phyloP scores from a whole-genome alignment of 345 rosid species.

The Pistacia integerrima region DNA sequence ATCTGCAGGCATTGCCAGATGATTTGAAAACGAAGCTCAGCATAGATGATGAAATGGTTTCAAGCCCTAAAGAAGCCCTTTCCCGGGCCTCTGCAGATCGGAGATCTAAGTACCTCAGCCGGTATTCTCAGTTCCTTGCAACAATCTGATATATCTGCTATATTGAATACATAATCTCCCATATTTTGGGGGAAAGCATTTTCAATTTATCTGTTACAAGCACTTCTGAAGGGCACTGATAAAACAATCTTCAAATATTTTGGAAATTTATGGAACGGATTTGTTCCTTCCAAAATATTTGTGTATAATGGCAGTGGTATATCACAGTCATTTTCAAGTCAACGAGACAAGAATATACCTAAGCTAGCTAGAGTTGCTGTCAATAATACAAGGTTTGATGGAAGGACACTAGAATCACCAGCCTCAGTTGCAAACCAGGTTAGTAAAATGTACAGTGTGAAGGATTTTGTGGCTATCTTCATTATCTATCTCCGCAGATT shows the following conservation, averaged over 20 bases:
- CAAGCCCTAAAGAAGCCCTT: conserved; percentile 97
- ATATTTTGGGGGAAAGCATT: background rate
- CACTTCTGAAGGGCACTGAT: background rate
- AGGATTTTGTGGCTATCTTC: background rate
- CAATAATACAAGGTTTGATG: conserved; percentile 74
- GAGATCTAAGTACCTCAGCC: conserved; percentile 85
- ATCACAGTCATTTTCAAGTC: conserved; percentile 72
- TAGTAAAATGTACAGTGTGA: conserved; percentile 16
- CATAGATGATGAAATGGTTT: conserved; percentile 81
- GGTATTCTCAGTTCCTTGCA: conserved; percentile 49
- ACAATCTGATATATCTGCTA: conserved; percentile 2
- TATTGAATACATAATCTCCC: background rate
- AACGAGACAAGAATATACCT: conserved; percentile 65
- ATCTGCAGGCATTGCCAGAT: conserved; percentile 87
- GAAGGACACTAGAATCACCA: conserved; percentile 65
- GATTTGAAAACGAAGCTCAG: conserved; percentile 93
- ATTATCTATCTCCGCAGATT: background rate
- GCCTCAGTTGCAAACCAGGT: conserved; percentile 78
- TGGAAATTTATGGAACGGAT: conserved; percentile 4
- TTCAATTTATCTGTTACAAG: background rate
- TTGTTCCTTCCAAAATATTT: conserved; percentile 13
- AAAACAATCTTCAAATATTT: background rate
- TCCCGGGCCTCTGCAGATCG: conserved; percentile 96
- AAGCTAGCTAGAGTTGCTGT: conserved; percentile 81
- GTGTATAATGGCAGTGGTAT: conserved; percentile 43